Base-by-base conservation (phyloP, 768 basidiomycete species). In the Leccinum disarticulatum region DNA sequence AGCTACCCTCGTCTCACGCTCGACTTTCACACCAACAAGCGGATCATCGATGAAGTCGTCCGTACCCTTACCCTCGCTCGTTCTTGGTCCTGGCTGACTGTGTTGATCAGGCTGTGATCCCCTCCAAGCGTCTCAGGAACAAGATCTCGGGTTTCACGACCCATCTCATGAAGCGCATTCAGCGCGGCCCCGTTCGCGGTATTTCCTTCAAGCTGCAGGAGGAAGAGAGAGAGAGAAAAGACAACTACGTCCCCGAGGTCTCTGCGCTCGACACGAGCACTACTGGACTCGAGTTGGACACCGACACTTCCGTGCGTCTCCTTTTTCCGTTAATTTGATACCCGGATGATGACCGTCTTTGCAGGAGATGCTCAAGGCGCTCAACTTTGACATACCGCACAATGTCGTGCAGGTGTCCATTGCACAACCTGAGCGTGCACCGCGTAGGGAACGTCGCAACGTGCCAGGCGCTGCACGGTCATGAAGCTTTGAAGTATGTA, bases 171-270 rank as follows among this genome's bases (percentile, higher is more conserved):
- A 98, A 95, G 86, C 95, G 97, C 73, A 99, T 99, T 71, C 94
- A 97, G 78, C 87, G 87, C 61, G 97, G 97, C 3, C 97, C 97
- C 70, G 97, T 99, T 64, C 93, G 95, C 65, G 97, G 97, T 70
- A 99, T 99, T 77, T 98, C 97, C 58, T 99, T 98, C 93, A 97
- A 98, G 80, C 90, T 99, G 68, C 97, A 99, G 77, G 97, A 98
- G 74, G 97, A 99, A 79, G 97, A 99, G 81, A 86, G 97, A 63
- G 97, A 99, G 80, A 82, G 96, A 71, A 98, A 98, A 85, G 97
- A 99, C 77, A 95, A 98, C 83, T 98, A 93, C 77, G 96, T 98
- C 56, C 97, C 97, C 64, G 97, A 98, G 73, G 88, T 97, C 41
- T 99, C 97, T 55, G 97, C 97, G 43, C 90, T 99, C 65, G 91